phyloP scores from a whole-genome alignment of 2,329 filamentous ascomycete genomes.

The Remersonia thermophila region DNA sequence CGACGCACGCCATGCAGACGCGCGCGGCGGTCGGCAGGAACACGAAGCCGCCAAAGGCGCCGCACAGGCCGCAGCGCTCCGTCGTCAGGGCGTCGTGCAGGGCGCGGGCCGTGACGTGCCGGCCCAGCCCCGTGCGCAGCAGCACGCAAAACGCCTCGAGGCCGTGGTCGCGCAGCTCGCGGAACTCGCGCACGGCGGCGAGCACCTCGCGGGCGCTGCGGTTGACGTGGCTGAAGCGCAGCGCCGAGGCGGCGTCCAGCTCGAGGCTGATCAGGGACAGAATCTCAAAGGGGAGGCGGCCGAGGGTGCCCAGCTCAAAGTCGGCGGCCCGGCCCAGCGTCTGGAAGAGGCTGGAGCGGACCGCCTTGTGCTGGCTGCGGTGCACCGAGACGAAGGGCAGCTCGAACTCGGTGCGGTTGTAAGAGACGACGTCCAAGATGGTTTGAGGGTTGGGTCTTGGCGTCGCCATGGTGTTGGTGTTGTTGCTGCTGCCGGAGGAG shows the following conservation, averaged over 20 bases:
- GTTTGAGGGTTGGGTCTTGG: conserved; percentile 3
- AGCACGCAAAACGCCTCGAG: conserved; percentile 9
- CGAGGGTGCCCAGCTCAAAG: conserved; percentile 4
- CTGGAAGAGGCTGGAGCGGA: conserved; percentile 5
- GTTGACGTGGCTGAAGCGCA: conserved; percentile 10
- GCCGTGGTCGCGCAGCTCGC: conserved; percentile 6
- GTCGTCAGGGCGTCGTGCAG: conserved; percentile 5
- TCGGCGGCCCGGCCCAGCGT: background rate
- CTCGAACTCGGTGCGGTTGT: conserved; percentile 5
- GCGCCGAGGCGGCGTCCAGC: conserved; percentile 7
- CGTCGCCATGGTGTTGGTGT: background rate
- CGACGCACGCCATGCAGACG: conserved; percentile 8
- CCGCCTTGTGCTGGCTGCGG: conserved; percentile 6
- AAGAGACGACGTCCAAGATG: conserved; percentile 6
- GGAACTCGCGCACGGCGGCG: conserved; percentile 6
- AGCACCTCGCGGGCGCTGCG: conserved; percentile 8
- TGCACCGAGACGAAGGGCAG: conserved; percentile 6
- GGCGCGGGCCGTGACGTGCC: conserved; percentile 1
- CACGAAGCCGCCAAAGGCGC: conserved; percentile 8
- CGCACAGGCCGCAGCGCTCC: conserved; percentile 6
- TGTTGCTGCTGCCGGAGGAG: no score
- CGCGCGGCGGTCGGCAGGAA: conserved; percentile 9
- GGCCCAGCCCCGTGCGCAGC: conserved; percentile 1
- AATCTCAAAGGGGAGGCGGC: conserved; percentile 8
- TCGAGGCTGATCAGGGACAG: conserved; percentile 7